A percentile compares a stretch with the other conserved stretches of the same genome.
phyloP scores from a whole-genome alignment of 495 filamentous ascomycete genomes.

The Neurospora cerealis region DNA sequence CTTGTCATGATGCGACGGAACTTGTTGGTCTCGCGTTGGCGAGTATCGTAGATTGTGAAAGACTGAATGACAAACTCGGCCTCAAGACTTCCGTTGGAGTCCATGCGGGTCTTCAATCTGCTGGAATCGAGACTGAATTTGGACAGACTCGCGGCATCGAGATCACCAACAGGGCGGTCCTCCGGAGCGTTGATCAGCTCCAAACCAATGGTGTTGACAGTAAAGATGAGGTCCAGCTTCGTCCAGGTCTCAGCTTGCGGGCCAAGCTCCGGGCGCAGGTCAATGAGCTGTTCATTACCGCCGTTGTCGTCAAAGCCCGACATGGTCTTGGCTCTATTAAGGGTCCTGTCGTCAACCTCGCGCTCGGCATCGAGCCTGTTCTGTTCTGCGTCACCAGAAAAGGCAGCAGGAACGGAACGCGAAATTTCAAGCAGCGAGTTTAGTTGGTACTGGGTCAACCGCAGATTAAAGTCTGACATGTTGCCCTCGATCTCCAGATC shows the following conservation, averaged over 20 bases:
- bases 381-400: conserved; percentile 65
- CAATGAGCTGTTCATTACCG: conserved; percentile 35
- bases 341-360: conserved; percentile 35
- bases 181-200: conserved; percentile 75
- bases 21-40: conserved; percentile 78
- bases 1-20: conserved; percentile 97
- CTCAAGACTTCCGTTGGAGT: conserved; percentile 84
- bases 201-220: conserved; percentile 73
- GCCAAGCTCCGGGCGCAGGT: conserved; percentile 57
- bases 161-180: conserved; percentile 61
- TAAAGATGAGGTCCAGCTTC: conserved; percentile 87
- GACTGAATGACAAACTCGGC: conserved; percentile 90
- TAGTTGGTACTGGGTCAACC: conserved; percentile 81
- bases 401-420: conserved; percentile 75
- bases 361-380: conserved; percentile 47
- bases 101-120: conserved; percentile 84
- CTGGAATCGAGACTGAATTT: conserved; percentile 91
- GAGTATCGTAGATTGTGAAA: conserved; percentile 87
- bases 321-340: conserved; percentile 37
- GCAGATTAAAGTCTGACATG: conserved; percentile 86
- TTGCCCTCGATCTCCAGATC: conserved; percentile 85
- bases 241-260: conserved; percentile 68
- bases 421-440: conserved; percentile 80
- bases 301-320: conserved; percentile 30
- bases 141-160: conserved; percentile 77